Base-by-base conservation (phyloP, 2,329 filamentous ascomycete species). In the Grosmannia penicillata region DNA sequence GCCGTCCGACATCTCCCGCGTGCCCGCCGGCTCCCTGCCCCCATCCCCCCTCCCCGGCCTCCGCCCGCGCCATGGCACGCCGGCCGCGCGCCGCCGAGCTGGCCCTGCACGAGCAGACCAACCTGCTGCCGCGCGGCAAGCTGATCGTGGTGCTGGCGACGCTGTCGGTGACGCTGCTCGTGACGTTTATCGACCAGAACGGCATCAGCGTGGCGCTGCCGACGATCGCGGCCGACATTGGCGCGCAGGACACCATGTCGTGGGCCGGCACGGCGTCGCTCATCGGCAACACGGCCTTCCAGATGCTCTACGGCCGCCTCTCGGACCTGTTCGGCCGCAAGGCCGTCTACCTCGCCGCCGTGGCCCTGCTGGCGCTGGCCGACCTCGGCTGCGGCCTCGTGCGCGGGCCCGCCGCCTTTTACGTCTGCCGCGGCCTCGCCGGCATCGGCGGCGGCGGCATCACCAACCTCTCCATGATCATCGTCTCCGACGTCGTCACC, bases 281-380 rank as follows among this genome's bases (percentile, higher is more conserved):
- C 36, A 64, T 74, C 35, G 66, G 66, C 19, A 70, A 67, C 40
- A 78, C 75, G 0, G 66, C 70, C 26, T 78, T 78, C 43, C 74
- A 75, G 44, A 69, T 76, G 39, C 60, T 79, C 1, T 78, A 78
- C 49, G 74, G 74, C 18, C 63, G 72, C 6, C 48, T 76, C 4
- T 75, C 70, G 1, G 72, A 78, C 51, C 68, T 76, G 2, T 65
- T 76, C 33, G 72, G 72, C 14, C 63, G 74, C n/a, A 78, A 77
- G 49, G 59, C 63, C 8, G 60, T 78, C 9, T 68, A 72, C 37
- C 49, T 79, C 4, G 60, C 59, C 2, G 66, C 68, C 2, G 52
- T 76, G 8, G 56, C 58, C 0, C 51, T 76, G 11, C 55, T 79
- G 4, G 60, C 62, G 11, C 41, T 77, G 14, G 68, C 65, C 2